Evolutionary conservation across 768 basidiomycete species (phyloP), one percentile per base, ranked within the genome.

Genomic region (Mycena latifolia): DNA sequence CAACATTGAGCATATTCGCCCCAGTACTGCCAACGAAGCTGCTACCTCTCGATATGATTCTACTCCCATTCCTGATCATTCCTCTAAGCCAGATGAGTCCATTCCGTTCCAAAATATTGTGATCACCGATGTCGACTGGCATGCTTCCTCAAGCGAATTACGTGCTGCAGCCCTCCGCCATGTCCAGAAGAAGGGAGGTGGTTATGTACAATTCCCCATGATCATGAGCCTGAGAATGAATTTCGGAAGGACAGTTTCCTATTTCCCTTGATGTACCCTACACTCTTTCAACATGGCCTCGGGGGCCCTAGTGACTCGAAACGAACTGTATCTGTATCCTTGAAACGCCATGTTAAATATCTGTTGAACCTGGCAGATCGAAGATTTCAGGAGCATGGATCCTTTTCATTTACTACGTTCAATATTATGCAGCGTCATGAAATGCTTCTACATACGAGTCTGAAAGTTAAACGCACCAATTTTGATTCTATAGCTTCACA

Each of bases 201-300:
- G 69, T 9, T 71, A 50, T 27, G 33, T 76, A 10, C 39, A 41
- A 41, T 7, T 41, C 39, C 39, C 39, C 39, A 41, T 29, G 71
- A 53, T 1, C 31, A 58, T 6, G 27, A 43, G 14, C 61, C 72
- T 14, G 69, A 60, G 4, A 69, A 73, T 66, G 74, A 76, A 43
- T 72, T 74, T 51, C 45, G 45, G 35, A 72, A 76, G 39, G 62
- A 61, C 9, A 28, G 50, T 22, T 11, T 27, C 15, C 46, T 76
- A 28, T 72, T 77, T 24, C 73, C 73, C 11, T 61, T 70, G 60
- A 69, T 73, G 33, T 77, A 71, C 29, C 76, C 75, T 8, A 69
- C 73, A 0, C 43, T 77, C 4, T 75, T 68, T 48, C 77, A 75
- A 2, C 75, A 71, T 35, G 75, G 77, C 0, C 43, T 72, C 5